Conservation (phyloP, 1,284 basidiomycete species). For the Rugosomyces carneus region DNA sequence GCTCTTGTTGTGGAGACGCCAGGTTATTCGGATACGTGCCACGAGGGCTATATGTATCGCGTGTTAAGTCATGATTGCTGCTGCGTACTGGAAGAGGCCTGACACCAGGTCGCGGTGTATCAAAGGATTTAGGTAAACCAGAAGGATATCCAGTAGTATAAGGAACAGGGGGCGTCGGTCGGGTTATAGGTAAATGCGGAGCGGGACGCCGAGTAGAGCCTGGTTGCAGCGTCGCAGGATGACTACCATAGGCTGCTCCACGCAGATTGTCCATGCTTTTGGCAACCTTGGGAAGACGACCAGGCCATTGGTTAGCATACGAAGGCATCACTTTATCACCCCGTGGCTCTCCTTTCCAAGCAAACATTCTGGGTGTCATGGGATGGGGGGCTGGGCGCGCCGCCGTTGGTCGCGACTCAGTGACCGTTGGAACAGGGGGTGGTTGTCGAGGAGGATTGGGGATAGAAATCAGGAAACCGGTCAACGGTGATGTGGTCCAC, state of each 20-base stretch:
- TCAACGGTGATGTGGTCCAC: constrained; percentile 27
- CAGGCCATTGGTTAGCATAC: constrained; percentile 21
- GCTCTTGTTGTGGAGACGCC: constrained; percentile 40
- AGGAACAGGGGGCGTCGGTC: constrained; percentile 19
- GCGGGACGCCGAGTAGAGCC: constrained; percentile 24
- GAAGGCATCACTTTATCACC: constrained; percentile 27
- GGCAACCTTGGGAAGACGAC: constrained; percentile 32
- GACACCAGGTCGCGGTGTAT: constrained; percentile 23
- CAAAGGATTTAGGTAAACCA: constrained; percentile 35
- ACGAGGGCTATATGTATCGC: constrained; percentile 22
- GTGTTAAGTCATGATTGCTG: constrained; percentile 24
- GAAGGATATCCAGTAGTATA: constrained; percentile 23
- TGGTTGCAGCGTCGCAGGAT: constrained; percentile 31
- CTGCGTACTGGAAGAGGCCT: constrained; percentile 34
- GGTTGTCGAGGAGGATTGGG: constrained; percentile 33
- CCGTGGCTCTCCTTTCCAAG: constrained; percentile 43
- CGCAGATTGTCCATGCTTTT: constrained; percentile 60
- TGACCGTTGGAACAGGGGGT: constrained; percentile 25
- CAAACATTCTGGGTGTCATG: constrained; percentile 40
- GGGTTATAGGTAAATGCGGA: constrained; percentile 26
- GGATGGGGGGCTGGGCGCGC: constrained; percentile 27
- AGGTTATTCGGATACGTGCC: constrained; percentile 23
- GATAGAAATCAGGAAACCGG: constrained; percentile 27
- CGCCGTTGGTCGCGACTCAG: constrained; percentile 19
- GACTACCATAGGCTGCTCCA: constrained; percentile 27